Percentiles rank a stretch among this genome's conserved stretches.
Evolutionary conservation across 768 basidiomycete species (phyloP).

Genomic region (Leccinum uliginosum): DNA sequence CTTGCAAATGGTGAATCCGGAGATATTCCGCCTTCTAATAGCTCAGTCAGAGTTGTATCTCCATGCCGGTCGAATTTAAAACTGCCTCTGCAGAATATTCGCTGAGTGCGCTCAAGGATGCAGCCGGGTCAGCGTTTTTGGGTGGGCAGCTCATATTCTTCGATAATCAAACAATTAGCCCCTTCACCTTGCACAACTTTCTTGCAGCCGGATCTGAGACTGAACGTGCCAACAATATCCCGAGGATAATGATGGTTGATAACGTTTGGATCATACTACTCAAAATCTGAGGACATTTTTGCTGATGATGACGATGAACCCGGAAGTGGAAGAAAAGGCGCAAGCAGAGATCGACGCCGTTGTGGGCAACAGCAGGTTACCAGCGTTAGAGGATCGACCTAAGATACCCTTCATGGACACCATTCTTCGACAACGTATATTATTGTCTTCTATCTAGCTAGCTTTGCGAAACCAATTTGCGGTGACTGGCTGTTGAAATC

Average conservation of each 20-base stretch:
- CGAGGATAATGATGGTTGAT: neutral
- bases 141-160: neutral
- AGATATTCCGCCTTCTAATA: too few relatives aligned
- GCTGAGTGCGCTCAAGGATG: neutral
- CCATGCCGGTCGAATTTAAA: neutral
- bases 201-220: conserved; percentile 7
- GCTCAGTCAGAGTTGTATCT: too few relatives aligned
- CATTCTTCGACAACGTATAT: neutral
- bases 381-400: conserved; percentile 2
- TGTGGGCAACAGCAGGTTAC: conserved; percentile 2
- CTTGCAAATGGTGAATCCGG: too few relatives aligned
- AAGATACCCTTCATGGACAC: conserved; percentile 9
- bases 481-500: too few relatives aligned
- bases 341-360: conserved; percentile 10
- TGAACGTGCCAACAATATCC: neutral
- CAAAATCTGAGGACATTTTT: conserved; percentile 6
- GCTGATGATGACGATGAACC: conserved; percentile 10
- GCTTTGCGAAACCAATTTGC: too few relatives aligned
- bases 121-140: conserved; percentile 1
- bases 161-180: neutral
- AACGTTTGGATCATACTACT: neutral
- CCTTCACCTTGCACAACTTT: neutral
- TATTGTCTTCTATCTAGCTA: too few relatives aligned
- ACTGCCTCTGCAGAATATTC: neutral
- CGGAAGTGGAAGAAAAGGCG: neutral